Evolutionary conservation across 2,329 filamentous ascomycete species (phyloP).

Genomic region (Davidsoniella neocaledoniae): DNA sequence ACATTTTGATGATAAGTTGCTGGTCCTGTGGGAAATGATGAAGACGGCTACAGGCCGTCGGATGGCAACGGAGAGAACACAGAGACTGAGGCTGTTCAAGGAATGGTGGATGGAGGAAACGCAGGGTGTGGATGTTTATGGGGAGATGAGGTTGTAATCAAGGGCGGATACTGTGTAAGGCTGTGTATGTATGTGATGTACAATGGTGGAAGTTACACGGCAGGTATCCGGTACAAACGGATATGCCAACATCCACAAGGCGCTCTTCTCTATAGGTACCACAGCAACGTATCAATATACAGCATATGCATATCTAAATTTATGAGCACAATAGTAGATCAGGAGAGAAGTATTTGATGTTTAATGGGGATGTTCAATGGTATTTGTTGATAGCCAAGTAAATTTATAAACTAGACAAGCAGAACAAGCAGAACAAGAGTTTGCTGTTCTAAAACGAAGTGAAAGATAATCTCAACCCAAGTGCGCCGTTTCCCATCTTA

Average conservation of each 20-base stretch:
- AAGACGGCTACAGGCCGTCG: slow-evolving; percentile 40
- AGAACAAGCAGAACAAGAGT: background rate
- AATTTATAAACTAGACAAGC: background rate
- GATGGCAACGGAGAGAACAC: slow-evolving; percentile 36
- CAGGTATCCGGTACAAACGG: background rate
- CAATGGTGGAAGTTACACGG: background rate
- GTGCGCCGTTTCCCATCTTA: slow-evolving; percentile 4
- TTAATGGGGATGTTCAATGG: background rate
- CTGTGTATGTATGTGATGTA: background rate
- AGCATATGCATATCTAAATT: background rate
- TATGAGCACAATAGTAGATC: background rate
- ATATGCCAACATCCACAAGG: background rate
- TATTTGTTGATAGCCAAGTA: background rate
- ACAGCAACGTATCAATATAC: background rate
- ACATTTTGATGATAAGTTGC: slow-evolving; percentile 64
- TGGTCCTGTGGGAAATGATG: slow-evolving; percentile 47
- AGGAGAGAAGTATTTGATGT: background rate
- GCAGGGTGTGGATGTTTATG: background rate
- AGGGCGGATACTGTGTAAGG: too few species aligned
- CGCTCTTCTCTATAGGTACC: background rate
- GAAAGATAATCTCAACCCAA: background rate
- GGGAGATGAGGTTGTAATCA: background rate
- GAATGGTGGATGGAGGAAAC: slow-evolving; percentile 42
- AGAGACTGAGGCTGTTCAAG: slow-evolving; percentile 34
- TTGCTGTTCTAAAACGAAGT: background rate